Conservation (phyloP, 1,284 basidiomycete genomes). For the Wolfiporia cocos region DNA sequence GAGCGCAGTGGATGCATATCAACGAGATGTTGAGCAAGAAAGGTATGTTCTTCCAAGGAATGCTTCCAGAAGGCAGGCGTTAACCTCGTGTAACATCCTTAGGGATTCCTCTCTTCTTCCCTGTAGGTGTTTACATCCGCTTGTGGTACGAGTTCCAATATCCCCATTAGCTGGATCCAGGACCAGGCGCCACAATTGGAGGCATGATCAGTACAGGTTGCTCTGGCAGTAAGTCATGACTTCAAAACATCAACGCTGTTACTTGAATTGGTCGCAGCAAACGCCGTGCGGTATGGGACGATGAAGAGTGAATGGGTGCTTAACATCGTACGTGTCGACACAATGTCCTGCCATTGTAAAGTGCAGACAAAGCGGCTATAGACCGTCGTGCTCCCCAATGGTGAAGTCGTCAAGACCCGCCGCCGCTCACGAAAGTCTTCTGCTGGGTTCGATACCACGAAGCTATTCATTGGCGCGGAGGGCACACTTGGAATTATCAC, state of each 20-base stretch:
- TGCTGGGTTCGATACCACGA: slow-evolving; percentile 88
- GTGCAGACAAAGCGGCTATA: slow-evolving; percentile 21
- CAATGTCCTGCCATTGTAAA: neutral
- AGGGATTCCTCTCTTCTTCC: slow-evolving; percentile 81
- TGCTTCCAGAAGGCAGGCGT: too few species aligned
- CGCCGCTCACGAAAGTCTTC: slow-evolving; percentile 83
- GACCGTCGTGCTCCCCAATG: slow-evolving; percentile 87
- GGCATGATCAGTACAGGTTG: slow-evolving; percentile 90
- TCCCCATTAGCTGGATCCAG: slow-evolving; percentile 78
- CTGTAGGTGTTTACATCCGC: slow-evolving; percentile 40
- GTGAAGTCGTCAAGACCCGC: slow-evolving; percentile 92
- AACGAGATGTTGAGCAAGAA: slow-evolving; percentile 70
- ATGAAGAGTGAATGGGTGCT: slow-evolving; percentile 48
- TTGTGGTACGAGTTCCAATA: too few species aligned
- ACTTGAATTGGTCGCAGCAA: slow-evolving; percentile 30
- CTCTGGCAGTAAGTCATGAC: slow-evolving; percentile 55
- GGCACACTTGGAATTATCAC: slow-evolving; percentile 92
- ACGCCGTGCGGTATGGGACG: slow-evolving; percentile 65
- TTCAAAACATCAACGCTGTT: neutral
- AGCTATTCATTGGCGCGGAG: slow-evolving; percentile 94
- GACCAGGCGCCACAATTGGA: slow-evolving; percentile 78
- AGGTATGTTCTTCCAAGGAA: slow-evolving; percentile 36
- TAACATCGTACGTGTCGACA: slow-evolving; percentile 46
- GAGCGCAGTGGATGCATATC: slow-evolving; percentile 81
- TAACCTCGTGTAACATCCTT: too few species aligned